Base-by-base conservation (phyloP, 2,329 filamentous ascomycete species). In the Cordyceps cateniannulata region DNA sequence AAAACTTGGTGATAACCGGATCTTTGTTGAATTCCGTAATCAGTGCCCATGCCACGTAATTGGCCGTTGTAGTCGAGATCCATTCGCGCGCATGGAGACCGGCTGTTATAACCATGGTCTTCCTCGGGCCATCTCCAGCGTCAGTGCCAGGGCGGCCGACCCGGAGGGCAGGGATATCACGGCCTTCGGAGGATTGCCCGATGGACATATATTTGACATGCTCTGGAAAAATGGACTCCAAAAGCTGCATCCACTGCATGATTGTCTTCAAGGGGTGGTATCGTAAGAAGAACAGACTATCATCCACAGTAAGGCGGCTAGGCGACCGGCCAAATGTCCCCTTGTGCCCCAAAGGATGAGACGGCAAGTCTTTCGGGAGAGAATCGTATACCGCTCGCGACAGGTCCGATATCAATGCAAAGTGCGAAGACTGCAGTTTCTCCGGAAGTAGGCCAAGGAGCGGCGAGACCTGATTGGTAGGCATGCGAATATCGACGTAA, bases 31-130 rank as follows among this genome's bases (percentile, higher is more conserved):
- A 96, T 5, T 86, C 84, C 1, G 89, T 93, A 68, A 96, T 90
- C 52, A 98, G 81, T 18, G 85, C 90, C 84, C 95, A 96, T 10
- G 93, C 91, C 32, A 96, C 78, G 68, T 96, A 98, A 68, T 89
- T 96, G 57, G 96, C 91, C 0, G 92, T 96, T 68, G 88, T 95
- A 1, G 89, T 92, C 51, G 91, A 91, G 65, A 99, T 96, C 95
- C 95, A 99, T 78, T 99, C 95, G 42, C 95, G 85, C 3, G 93
- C 93, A 73, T 98, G 95, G n/a, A 90, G 81, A 53, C 93, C 93
- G 59, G 91, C 95, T 4, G 87, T 87, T 22, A 99, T 79, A 55
- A 96, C 78, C 61, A 96, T 85, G 0, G 90, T 93, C 71, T 91
- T 91, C 54, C 90, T 85, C 5, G 78, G 80, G 14, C 70, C 68